phyloP scores from a whole-genome alignment of 2,329 filamentous ascomycete genomes.

The Raffaelea albimanens region DNA sequence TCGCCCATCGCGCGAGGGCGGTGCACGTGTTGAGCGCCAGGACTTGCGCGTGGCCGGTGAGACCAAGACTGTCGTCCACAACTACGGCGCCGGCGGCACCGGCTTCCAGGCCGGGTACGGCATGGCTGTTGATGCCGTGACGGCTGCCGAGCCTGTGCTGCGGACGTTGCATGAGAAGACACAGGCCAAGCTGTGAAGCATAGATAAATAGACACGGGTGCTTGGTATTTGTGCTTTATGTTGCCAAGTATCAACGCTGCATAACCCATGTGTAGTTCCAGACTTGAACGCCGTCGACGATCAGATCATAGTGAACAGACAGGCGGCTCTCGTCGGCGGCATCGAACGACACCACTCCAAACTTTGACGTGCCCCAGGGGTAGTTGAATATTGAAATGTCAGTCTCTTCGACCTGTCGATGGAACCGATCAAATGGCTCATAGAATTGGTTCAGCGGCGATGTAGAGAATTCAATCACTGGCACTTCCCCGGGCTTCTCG shows the following conservation, averaged over 20 bases:
- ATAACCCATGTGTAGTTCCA: no score
- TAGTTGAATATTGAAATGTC: constrained; percentile 51
- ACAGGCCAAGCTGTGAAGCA: no score
- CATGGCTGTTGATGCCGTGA: constrained; percentile 28
- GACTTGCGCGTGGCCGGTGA: constrained; percentile 15
- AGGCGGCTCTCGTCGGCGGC: constrained; percentile 50
- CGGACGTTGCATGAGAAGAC: no score
- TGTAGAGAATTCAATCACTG: constrained; percentile 83
- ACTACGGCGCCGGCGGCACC: constrained; percentile 35
- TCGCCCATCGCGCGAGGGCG: constrained; percentile 28
- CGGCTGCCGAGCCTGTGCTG: constrained; percentile 19
- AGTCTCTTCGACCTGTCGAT: constrained; percentile 48
- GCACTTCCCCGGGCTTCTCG: constrained; percentile 36
- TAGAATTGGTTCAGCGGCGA: constrained; percentile 91
- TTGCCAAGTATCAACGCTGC: neutral
- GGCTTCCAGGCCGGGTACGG: constrained; percentile 34
- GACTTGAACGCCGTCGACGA: constrained; percentile 66
- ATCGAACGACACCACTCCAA: constrained; percentile 66
- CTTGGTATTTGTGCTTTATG: neutral
- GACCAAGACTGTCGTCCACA: constrained; percentile 26
- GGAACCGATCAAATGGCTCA: constrained; percentile 74
- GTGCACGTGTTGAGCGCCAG: constrained; percentile 29
- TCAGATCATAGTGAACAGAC: constrained; percentile 68
- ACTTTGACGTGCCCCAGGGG: constrained; percentile 70
- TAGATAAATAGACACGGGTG: no score